These are phyloP conservation scores for Cladobotryum protrusum DNA, from an alignment of 2,329 filamentous ascomycete genomes.

Conservation along the genomic window DNA sequence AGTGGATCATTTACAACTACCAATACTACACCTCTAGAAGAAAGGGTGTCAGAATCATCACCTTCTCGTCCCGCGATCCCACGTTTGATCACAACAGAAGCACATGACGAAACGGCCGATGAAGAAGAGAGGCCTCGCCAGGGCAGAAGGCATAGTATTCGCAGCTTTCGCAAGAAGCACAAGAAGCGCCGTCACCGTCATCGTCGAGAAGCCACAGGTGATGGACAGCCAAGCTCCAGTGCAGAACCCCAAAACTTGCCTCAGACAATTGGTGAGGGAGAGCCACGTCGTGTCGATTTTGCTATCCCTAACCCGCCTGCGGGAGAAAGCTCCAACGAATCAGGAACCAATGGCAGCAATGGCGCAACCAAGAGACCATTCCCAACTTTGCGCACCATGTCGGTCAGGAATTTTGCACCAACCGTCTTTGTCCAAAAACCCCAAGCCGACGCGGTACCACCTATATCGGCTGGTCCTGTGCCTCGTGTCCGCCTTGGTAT, in stretches of 20 bases:
- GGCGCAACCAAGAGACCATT: conserved; percentile 39
- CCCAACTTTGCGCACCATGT: conserved; percentile 51
- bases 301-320: conserved; percentile 30
- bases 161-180: conserved; percentile 35
- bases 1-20: conserved; percentile 38
- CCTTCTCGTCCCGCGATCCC: conserved; percentile 30
- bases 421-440: conserved; percentile 57
- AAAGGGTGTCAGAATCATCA: conserved; percentile 33
- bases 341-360: conserved; percentile 13
- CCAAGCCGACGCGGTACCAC: conserved; percentile 19
- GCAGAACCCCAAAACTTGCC: conserved; percentile 21
- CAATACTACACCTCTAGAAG: conserved; percentile 29
- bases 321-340: conserved; percentile 22
- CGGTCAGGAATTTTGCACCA: conserved; percentile 62
- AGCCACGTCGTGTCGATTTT: conserved; percentile 54
- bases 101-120: conserved; percentile 39
- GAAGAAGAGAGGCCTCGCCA: conserved; percentile 34
- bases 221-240: conserved; percentile 26
- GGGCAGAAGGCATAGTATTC: conserved; percentile 28
- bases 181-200: conserved; percentile 41
- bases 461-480: conserved; percentile 38
- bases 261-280: conserved; percentile 25
- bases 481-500: conserved; percentile 58
- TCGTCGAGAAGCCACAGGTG: conserved; percentile 17
- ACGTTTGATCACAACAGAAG: conserved; percentile 31